phyloP scores from a whole-genome alignment of 2,329 filamentous ascomycete species.

The Alternaria consortialis region DNA sequence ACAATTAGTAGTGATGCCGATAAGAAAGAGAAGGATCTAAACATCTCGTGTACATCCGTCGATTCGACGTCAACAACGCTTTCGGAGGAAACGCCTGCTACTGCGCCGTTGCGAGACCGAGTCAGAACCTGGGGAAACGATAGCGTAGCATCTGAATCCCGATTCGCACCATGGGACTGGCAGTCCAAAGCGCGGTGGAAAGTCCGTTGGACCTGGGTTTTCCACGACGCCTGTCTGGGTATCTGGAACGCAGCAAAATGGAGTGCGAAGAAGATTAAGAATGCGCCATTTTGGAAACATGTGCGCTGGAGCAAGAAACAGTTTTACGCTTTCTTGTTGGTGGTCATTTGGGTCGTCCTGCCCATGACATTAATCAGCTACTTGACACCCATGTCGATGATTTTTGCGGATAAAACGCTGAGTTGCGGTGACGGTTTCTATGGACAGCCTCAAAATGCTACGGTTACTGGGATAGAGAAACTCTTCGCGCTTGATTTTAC shows the following conservation, averaged over 20 bases:
- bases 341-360: slow-evolving; percentile 13
- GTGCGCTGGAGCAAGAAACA: slow-evolving; percentile 17
- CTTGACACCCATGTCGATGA: slow-evolving; percentile 9
- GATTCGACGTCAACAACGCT: background rate
- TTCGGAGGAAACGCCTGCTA: background rate
- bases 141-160: background rate
- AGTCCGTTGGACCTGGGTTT: slow-evolving; percentile 4
- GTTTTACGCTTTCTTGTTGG: slow-evolving; percentile 18
- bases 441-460: slow-evolving; percentile 23
- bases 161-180: background rate
- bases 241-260: background rate
- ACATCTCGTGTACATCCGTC: background rate
- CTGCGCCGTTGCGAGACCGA: background rate
- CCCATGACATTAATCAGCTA: slow-evolving; percentile 22
- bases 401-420: slow-evolving; percentile 27
- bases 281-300: slow-evolving; percentile 7
- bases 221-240: slow-evolving; percentile 1
- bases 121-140: slow-evolving; percentile 17
- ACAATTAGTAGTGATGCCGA: background rate
- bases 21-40: slow-evolving; percentile 6
- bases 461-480: slow-evolving; percentile 32
- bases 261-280: background rate
- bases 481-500: slow-evolving; percentile 42
- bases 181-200: slow-evolving; percentile 1
- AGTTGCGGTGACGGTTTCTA: slow-evolving; percentile 17